Conservation (phyloP, 163 green algal genomes). For the Chloromonas sp. region DNA sequence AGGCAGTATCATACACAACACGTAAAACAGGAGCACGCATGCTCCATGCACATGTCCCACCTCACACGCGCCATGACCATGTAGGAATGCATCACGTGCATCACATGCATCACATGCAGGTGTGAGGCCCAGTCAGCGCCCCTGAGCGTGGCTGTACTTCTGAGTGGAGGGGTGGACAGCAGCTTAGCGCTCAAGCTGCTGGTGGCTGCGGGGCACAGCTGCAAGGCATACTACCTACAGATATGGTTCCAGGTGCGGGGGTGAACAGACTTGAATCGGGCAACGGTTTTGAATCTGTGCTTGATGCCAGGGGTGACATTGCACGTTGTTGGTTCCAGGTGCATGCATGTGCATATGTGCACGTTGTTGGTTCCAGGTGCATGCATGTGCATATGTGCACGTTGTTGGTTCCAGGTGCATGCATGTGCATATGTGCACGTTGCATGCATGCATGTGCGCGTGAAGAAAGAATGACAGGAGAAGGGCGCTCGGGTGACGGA, state of each 20-base stretch:
- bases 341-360: background rate
- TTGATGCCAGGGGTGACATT: no score
- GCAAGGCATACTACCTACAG: slow-evolving; percentile 94
- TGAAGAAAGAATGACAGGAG: no score
- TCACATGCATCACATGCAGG: background rate
- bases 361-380: background rate
- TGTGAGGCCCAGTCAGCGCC: background rate
- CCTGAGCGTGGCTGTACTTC: slow-evolving; percentile 75
- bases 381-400: background rate
- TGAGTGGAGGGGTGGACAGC: slow-evolving; percentile 95
- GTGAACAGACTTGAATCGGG: no score
- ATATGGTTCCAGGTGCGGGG: slow-evolving; percentile 61
- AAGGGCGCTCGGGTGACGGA: no score
- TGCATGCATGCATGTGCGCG: no score
- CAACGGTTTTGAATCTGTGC: no score
- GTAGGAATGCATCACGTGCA: background rate
- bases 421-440: no score
- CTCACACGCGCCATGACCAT: no score
- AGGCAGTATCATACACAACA: no score
- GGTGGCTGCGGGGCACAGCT: slow-evolving; percentile 77
- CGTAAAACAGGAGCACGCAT: no score
- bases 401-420: no score
- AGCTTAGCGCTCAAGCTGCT: slow-evolving; percentile 85
- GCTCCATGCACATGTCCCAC: no score
- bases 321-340: background rate